These are phyloP conservation scores for Cercospora citrullina DNA, from an alignment of 2,329 filamentous ascomycete species.

Conservation along the genomic window DNA sequence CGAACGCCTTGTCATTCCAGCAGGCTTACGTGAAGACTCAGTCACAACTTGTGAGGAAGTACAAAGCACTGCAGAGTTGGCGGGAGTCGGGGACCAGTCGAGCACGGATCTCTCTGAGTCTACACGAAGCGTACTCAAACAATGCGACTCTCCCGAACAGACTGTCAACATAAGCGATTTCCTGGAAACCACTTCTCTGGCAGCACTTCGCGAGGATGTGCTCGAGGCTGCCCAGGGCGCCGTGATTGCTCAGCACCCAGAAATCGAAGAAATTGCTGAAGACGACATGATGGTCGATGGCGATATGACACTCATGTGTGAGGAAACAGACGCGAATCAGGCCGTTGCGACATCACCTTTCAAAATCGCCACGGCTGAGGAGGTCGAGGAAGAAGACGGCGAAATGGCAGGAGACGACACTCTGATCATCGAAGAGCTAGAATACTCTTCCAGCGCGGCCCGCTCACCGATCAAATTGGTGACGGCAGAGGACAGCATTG, in stretches of 20 bases:
- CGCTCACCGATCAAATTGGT: slow-evolving; percentile 17
- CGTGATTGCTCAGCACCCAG: neutral
- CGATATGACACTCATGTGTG: slow-evolving; percentile 36
- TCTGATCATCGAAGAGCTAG: slow-evolving; percentile 1
- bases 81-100: neutral
- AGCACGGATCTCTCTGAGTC: neutral
- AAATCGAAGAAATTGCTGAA: slow-evolving; percentile 12
- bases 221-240: neutral
- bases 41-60: neutral
- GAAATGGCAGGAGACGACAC: slow-evolving; percentile 14
- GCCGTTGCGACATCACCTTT: slow-evolving; percentile 6
- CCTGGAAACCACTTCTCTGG: slow-evolving; percentile 26
- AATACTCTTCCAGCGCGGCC: neutral
- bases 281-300: slow-evolving; percentile 9
- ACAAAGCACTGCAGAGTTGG: neutral
- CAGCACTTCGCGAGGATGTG: neutral
- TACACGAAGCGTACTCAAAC: neutral
- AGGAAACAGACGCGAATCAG: neutral
- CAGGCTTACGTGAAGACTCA: neutral
- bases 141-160: slow-evolving; percentile 12
- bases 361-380: slow-evolving; percentile 14
- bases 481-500: slow-evolving; percentile 12
- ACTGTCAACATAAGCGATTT: slow-evolving; percentile 37
- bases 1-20: slow-evolving; percentile 17
- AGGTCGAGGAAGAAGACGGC: slow-evolving; percentile 10